Base-by-base conservation (phyloP, 1,139 yeast genomes). In the Pichia sp. region DNA sequence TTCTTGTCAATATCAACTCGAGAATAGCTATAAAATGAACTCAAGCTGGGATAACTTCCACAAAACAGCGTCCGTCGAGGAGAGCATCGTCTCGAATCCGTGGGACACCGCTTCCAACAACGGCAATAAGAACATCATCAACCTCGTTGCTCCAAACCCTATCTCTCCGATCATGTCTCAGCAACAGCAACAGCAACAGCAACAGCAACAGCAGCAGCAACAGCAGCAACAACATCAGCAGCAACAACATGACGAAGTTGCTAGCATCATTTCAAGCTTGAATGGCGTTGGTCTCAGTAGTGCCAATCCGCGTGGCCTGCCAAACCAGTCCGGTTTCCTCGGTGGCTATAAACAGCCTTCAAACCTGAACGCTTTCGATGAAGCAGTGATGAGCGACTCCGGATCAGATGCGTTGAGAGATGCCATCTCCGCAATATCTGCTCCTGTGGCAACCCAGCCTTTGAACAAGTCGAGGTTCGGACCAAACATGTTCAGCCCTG, bases 401-500 rank as follows among this genome's bases (percentile, higher is more conserved):
- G 69, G 69, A 1, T 59, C 69, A 13, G 70, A 67, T 50, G 57
- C 64, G n/a, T 50, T 64, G 19, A 66, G 64, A 47, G 72, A 67
- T 50, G 69, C 70, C 2, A 52, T 69, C 16, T 64, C 68, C 48
- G 71, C 70, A 5, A 67, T 69, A 45, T 67, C 70, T 53, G 61
- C 70, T 26, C 67, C 66, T 23, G 67, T 60, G 55, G 66, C 64
- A 8, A 30, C 57, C 31, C 56, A 59, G 54, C 52, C 57, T 30
- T 30, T 51, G 50, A 57, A 52, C 26, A 52, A 54, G 15, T 32
- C 54, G 6, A 52, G 60, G 36, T 56, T 53, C 26, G 51, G 56
- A 13, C 50, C 69, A 3, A 71, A 70, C 53, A 50, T 70, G 47
- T 79, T 82, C 62, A 85, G 84, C 2, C 75, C 87, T 6, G 86